Conservation (phyloP, 352 stramenopile genomes). For the Phytophthora fragariae region DNA sequence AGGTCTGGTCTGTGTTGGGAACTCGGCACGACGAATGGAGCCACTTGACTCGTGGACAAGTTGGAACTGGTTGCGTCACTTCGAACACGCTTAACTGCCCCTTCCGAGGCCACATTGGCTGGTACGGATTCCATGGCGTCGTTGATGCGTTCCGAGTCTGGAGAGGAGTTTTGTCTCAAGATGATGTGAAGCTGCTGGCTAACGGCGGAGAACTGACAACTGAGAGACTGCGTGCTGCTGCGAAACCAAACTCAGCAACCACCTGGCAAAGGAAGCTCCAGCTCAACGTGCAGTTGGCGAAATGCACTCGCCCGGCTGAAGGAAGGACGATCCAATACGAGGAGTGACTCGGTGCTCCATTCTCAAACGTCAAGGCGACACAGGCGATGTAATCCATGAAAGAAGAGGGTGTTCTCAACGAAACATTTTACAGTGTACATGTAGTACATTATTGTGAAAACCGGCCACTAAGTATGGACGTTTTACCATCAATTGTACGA, state of each 20-base stretch:
- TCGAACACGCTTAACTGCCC: neutral
- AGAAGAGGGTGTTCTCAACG: no score
- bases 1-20: neutral
- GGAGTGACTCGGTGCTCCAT: no score
- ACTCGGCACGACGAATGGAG: conserved; percentile 11
- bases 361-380: no score
- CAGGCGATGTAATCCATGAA: no score
- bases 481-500: no score
- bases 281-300: no score
- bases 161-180: conserved; percentile 17
- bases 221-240: neutral
- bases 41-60: conserved; percentile 15
- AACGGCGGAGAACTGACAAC: neutral
- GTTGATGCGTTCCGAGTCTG: conserved; percentile 46
- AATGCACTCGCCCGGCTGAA: neutral
- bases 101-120: conserved; percentile 8
- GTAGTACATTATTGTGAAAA: no score
- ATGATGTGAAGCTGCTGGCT: conserved; percentile 20
- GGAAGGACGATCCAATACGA: neutral
- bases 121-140: conserved; percentile 46
- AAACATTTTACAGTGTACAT: no score
- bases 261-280: no score
- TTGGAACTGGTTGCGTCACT: conserved; percentile 36
- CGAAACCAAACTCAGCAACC: no score
- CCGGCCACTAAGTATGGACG: no score